Evolutionary conservation across 768 basidiomycete species (phyloP).

Genomic region (Boletus sp.): DNA sequence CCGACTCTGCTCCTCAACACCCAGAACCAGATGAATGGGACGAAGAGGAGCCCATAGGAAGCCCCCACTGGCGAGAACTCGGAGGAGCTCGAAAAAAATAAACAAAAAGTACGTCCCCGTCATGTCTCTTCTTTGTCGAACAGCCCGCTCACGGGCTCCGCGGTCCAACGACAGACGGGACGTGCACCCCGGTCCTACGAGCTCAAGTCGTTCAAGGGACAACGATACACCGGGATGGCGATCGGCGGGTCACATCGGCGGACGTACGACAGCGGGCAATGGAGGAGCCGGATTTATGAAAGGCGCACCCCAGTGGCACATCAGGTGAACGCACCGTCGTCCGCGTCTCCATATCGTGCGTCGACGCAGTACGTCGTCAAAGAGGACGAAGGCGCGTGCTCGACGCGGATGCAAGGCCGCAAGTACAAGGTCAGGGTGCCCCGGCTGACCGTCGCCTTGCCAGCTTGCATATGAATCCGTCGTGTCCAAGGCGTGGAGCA

Average conservation of each 20-base stretch:
- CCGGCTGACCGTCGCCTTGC: not conserved
- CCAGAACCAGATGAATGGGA: not conserved
- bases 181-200: not conserved
- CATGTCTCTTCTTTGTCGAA: not conserved
- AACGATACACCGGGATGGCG: not conserved
- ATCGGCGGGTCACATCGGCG: constrained; percentile 4
- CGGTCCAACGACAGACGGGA: not conserved
- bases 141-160: not conserved
- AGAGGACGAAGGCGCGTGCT: constrained; percentile 11
- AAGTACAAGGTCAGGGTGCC: constrained; percentile 6
- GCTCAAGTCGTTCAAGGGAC: not conserved
- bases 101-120: not conserved
- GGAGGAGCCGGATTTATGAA: constrained; percentile 8
- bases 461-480: constrained; percentile 8
- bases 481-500: constrained; percentile 5
- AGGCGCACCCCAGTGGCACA: not conserved
- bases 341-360: not conserved
- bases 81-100: not conserved
- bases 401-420: constrained; percentile 10
- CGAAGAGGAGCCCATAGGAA: not conserved
- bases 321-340: not conserved
- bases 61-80: not conserved
- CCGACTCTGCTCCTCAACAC: not conserved
- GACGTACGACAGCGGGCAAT: constrained; percentile 4
- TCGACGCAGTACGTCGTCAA: constrained; percentile 7